Conservation (phyloP, 1,284 basidiomycete genomes). For the Paramarasmius palmivorus region DNA sequence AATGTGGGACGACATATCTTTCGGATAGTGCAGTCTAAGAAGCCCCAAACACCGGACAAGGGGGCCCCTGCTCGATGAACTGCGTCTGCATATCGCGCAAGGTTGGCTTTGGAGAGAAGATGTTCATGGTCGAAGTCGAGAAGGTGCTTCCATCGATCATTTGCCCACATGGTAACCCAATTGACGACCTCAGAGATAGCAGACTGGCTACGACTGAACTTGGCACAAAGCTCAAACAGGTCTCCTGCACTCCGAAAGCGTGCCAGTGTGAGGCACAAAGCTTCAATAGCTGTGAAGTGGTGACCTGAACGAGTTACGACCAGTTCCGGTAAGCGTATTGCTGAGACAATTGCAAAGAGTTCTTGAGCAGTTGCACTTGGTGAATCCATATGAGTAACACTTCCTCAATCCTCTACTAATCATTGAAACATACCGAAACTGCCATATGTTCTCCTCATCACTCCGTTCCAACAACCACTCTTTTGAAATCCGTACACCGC, state of each 20-base stretch:
- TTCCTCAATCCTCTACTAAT: too few species aligned
- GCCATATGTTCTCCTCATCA: too few species aligned
- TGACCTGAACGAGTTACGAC: slow-evolving; percentile 1
- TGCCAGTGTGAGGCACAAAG: slow-evolving; percentile 9
- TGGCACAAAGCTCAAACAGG: slow-evolving; percentile 3
- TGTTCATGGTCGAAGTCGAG: slow-evolving; percentile 18
- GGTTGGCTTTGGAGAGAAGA: slow-evolving; percentile 13
- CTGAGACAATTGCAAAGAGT: not conserved
- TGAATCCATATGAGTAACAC: too few species aligned
- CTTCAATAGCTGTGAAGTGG: slow-evolving; percentile 12
- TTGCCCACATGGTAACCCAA: slow-evolving; percentile 15
- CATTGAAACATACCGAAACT: too few species aligned
- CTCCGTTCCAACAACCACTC: too few species aligned
- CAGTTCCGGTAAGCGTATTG: slow-evolving; percentile 9
- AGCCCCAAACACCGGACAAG: slow-evolving; percentile 17
- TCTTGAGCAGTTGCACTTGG: too few species aligned
- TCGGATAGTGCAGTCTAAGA: slow-evolving; percentile 28
- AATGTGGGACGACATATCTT: slow-evolving; percentile 17
- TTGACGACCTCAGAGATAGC: slow-evolving; percentile 22
- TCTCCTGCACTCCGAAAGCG: slow-evolving; percentile 13
- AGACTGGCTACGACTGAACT: slow-evolving; percentile 13
- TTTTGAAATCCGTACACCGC: too few species aligned
- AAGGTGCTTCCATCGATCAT: slow-evolving; percentile 22
- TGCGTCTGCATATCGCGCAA: slow-evolving; percentile 19
- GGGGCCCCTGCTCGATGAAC: slow-evolving; percentile 20